A percentile compares a stretch with the other conserved stretches of the same genome.
Evolutionary conservation across 148 eudicot genomes (phyloP).

Genomic region (Polygonum aviculare): DNA sequence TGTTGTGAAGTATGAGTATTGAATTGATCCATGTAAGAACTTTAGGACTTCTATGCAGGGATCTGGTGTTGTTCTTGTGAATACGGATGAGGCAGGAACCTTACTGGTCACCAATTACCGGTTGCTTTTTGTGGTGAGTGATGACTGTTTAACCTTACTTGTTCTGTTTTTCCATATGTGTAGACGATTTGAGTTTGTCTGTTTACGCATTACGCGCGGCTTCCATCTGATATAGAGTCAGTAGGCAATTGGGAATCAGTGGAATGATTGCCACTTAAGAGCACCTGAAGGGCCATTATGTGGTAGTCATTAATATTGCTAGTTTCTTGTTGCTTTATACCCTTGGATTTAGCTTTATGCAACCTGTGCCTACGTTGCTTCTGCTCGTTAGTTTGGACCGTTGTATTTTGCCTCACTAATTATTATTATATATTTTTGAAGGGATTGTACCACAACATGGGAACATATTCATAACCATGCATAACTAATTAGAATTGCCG

Average conservation of each 20-base stretch:
- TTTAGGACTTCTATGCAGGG: conserved; percentile 38
- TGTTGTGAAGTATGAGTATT: not conserved
- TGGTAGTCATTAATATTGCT: not conserved
- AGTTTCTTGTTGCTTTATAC: not conserved
- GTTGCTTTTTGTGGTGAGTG: conserved; percentile 81
- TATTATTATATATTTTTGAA: not conserved
- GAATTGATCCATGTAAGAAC: not conserved
- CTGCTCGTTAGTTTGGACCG: not conserved
- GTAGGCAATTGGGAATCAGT: not conserved
- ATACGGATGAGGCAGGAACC: conserved; percentile 82
- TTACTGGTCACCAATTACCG: conserved; percentile 84
- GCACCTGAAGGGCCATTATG: not conserved
- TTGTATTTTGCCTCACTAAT: not conserved
- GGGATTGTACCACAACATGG: not conserved
- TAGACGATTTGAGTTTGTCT: not conserved
- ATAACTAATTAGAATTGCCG: not conserved
- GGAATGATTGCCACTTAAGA: not conserved
- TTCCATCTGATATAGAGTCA: not conserved
- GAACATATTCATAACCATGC: not conserved
- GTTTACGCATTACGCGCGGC: not conserved
- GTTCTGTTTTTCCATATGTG: not conserved
- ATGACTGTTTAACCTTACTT: not conserved
- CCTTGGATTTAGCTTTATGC: conserved; percentile 1
- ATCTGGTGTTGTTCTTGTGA: conserved; percentile 83
- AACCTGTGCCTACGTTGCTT: not conserved